Percentiles rank a stretch among this genome's conserved stretches.
These are phyloP conservation scores for Davidsoniella neocaledoniae DNA, from an alignment of 2,329 filamentous ascomycete species.

Conservation along the genomic window DNA sequence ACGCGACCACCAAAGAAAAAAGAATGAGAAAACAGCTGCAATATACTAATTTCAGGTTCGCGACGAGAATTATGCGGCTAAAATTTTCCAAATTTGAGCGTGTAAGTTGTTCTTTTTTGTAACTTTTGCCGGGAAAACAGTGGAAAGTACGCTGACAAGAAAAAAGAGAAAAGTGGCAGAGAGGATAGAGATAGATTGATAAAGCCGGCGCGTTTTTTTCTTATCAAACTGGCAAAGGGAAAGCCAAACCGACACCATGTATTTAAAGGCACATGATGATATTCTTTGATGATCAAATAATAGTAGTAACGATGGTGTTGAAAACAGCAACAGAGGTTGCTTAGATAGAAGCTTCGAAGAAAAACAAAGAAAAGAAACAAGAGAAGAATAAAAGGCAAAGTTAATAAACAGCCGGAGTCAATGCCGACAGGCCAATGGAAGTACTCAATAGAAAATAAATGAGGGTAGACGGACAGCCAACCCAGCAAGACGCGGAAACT, in stretches of 20 bases:
- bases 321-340: background rate
- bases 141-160: background rate
- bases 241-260: background rate
- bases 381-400: background rate
- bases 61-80: too few relatives aligned
- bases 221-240: background rate
- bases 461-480: too few relatives aligned
- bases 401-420: background rate
- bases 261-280: too few relatives aligned
- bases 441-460: too few relatives aligned
- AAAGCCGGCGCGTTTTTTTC: background rate
- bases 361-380: constrained; percentile 1
- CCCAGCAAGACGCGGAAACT: background rate
- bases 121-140: too few relatives aligned
- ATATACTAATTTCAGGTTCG: too few relatives aligned
- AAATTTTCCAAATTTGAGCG: too few relatives aligned
- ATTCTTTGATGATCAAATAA: too few relatives aligned
- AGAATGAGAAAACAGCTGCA: too few relatives aligned
- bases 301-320: background rate
- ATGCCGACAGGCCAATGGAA: background rate
- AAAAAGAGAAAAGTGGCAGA: background rate
- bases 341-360: background rate
- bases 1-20: too few relatives aligned
- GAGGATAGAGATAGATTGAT: background rate
- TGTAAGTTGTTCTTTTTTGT: too few relatives aligned